phyloP scores from a whole-genome alignment of 73 alveolate species.

The Blepharisma stoltei region DNA sequence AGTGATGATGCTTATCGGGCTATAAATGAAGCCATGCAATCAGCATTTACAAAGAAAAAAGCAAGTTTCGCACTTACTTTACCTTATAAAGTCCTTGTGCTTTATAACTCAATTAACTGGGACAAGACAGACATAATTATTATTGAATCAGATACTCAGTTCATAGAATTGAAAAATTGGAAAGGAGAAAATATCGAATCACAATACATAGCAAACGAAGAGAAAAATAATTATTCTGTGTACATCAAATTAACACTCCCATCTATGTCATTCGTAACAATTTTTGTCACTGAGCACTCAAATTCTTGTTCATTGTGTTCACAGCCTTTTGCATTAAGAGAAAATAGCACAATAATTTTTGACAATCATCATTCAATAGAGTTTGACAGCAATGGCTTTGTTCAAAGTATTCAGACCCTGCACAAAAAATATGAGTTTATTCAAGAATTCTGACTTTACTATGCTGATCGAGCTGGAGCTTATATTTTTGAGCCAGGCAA shows the following conservation, averaged over 20 bases:
- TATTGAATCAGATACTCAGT: not conserved
- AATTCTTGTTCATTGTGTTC: not conserved
- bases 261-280: not conserved
- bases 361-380: too few species aligned
- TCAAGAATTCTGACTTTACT: too few species aligned
- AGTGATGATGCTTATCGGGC: not conserved
- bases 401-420: too few species aligned
- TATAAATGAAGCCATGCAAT: too few species aligned
- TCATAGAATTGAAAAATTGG: not conserved
- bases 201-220: not conserved
- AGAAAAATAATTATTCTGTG: not conserved
- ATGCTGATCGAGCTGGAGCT: too few species aligned
- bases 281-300: not conserved
- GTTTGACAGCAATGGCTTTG: too few species aligned
- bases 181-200: constrained; percentile 5
- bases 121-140: not conserved
- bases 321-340: not conserved
- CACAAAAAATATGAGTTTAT: too few species aligned
- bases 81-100: constrained; percentile 23
- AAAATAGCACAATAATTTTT: too few species aligned
- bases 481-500: too few species aligned
- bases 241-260: not conserved
- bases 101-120: constrained; percentile 20
- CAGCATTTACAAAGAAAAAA: too few species aligned
- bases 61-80: not conserved